These are phyloP conservation scores for Salix udensis DNA, from an alignment of 345 rosid species.

Conservation along the genomic window DNA sequence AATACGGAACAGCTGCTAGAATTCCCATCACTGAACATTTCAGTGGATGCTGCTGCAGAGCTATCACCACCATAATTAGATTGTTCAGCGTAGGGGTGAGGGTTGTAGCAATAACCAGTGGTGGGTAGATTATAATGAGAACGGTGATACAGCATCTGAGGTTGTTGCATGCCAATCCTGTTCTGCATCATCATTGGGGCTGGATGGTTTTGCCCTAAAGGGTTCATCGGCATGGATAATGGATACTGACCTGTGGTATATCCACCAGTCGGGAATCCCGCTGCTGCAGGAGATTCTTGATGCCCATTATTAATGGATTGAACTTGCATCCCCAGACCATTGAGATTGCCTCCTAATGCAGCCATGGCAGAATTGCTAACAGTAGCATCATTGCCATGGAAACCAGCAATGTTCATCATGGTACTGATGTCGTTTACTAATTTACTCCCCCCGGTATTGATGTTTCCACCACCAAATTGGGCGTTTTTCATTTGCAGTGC, in stretches of 20 bases:
- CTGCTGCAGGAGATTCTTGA: conserved; percentile 29
- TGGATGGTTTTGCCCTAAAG: conserved; percentile 40
- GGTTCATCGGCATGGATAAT: conserved; percentile 41
- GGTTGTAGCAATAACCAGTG: conserved; percentile 58
- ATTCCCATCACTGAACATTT: conserved; percentile 50
- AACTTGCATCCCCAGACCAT: conserved; percentile 25
- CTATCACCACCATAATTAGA: conserved; percentile 26
- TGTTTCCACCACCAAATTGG: conserved; percentile 26
- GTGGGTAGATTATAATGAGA: conserved; percentile 44
- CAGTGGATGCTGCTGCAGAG: conserved; percentile 27
- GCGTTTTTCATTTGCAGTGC: conserved; percentile 51
- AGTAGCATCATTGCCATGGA: conserved; percentile 28
- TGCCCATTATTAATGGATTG: conserved; percentile 30
- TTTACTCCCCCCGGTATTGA: conserved; percentile 25
- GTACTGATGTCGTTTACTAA: conserved; percentile 41
- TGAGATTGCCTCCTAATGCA: conserved; percentile 31
- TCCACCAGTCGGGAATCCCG: conserved; percentile 29
- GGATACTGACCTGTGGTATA: conserved; percentile 33
- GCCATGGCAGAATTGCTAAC: conserved; percentile 4
- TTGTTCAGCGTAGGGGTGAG: conserved; percentile 36
- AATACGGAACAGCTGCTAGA: conserved; percentile 48
- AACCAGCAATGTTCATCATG: conserved; percentile 52
- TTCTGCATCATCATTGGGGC: conserved; percentile 46
- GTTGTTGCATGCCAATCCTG: conserved; percentile 39
- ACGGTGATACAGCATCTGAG: conserved; percentile 68